phyloP scores from a whole-genome alignment of 805 yeast genomes.

The Saccharomycopsis sp. region DNA sequence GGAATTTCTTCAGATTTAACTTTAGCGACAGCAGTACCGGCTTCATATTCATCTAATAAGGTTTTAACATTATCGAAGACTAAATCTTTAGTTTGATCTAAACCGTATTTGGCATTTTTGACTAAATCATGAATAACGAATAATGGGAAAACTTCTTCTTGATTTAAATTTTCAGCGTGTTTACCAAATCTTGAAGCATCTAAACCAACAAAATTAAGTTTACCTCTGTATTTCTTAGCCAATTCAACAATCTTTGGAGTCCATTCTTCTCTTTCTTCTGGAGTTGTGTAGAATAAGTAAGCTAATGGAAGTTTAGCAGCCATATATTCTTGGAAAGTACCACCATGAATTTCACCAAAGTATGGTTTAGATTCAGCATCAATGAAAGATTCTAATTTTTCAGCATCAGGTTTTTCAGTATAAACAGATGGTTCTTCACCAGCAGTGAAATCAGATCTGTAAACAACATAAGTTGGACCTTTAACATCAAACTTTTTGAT shows the following conservation, averaged over 20 bases:
- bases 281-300: conserved; percentile 71
- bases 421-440: conserved; percentile 22
- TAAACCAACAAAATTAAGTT: conserved; percentile 78
- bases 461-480: conserved; percentile 39
- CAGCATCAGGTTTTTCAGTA: conserved; percentile 24
- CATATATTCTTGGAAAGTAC: conserved; percentile 68
- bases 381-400: conserved; percentile 37
- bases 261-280: conserved; percentile 53
- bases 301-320: conserved; percentile 67
- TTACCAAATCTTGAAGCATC: conserved; percentile 72
- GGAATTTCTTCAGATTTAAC: conserved; percentile 85
- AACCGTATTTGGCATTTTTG: conserved; percentile 66
- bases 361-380: conserved; percentile 62
- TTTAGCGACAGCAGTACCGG: conserved; percentile 58
- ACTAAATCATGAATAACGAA: conserved; percentile 74
- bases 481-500: conserved; percentile 30
- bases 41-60: conserved; percentile 53
- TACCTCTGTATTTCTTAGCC: conserved; percentile 71
- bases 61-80: conserved; percentile 43
- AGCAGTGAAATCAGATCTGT: conserved; percentile 25
- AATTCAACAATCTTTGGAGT: conserved; percentile 42
- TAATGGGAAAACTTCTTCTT: conserved; percentile 80
- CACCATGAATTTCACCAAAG: conserved; percentile 80
- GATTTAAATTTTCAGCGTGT: conserved; percentile 79
- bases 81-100: conserved; percentile 46